Base-by-base conservation (phyloP, 2,329 filamentous ascomycete genomes). In the Phialophora tarda region DNA sequence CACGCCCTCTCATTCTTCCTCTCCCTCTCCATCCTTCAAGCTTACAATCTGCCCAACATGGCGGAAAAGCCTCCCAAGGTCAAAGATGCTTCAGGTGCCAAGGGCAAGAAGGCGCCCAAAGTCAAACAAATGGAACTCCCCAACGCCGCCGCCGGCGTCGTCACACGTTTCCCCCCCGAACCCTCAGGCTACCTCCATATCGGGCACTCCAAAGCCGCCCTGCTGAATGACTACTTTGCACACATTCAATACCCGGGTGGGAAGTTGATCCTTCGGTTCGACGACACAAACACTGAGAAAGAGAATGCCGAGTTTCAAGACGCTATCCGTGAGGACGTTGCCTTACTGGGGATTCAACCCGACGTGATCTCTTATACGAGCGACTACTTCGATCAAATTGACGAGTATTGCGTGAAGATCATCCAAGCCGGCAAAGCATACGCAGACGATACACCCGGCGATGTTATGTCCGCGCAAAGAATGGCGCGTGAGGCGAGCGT, bases 271-370 rank as follows among this genome's bases (percentile, higher is more conserved):
- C 87, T 98, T 58, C 91, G 95, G 67, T 95, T 99, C 75, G 95
- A 99, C 77, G 95, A 99, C 76, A 99, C 95, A 64, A 99, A 99
- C 80, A 95, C 95, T 7, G 89, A 91, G 67, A 98, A 98, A 79
- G 95, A 99, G 84, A 97, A 96, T 83, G 89, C 94, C 77, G 95
- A 98, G 81, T 99, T 90, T 78, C 90, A 98, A 77, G 93, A 98
- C 79, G 86, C 93, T 4, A 99, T 99, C 69, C 84, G 97, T 47
- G 90, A 97, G 81, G 95, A 99, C 78, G 86, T 97, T 59, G 88
- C 89, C 58, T 85, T 98, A 61, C 92, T 99, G 85, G 94, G 93
- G 32, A 91, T 99, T 79, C 91, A 91, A 80, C 91, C 93, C 24
- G 94, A 97, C 78, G 86, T 86, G 71, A 85, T 93, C 66, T 92